Conservation (phyloP, 352 stramenopile species). For the Pythium oligandrum region DNA sequence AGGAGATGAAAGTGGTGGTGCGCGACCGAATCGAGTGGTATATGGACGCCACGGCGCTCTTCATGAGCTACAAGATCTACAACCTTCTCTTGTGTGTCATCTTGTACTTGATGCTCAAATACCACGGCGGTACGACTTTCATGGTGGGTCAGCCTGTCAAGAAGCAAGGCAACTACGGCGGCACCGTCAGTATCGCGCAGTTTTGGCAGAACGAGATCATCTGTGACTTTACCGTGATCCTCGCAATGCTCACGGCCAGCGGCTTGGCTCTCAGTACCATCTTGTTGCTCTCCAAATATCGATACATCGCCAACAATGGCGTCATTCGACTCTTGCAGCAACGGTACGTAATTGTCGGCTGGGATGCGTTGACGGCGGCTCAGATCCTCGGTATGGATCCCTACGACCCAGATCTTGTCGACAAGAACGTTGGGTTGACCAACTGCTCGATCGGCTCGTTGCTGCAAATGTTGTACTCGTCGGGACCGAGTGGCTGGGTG, state of each 20-base stretch:
- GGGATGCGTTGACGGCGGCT: constrained; percentile 31
- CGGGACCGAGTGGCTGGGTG: constrained; percentile 38
- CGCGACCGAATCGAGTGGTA: constrained; percentile 41
- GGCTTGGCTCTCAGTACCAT: constrained; percentile 20
- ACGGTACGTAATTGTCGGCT: constrained; percentile 44
- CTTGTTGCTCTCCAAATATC: constrained; percentile 37
- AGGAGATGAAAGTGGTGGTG: constrained; percentile 24
- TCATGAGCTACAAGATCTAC: constrained; percentile 58
- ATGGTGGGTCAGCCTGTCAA: constrained; percentile 27
- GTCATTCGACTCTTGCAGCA: constrained; percentile 33
- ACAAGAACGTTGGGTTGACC: constrained; percentile 21
- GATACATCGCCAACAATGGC: constrained; percentile 36
- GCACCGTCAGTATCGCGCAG: constrained; percentile 23
- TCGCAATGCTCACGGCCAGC: constrained; percentile 26
- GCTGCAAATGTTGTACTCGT: constrained; percentile 43
- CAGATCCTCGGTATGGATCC: constrained; percentile 46
- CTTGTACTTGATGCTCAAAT: constrained; percentile 32
- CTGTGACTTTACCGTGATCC: constrained; percentile 38
- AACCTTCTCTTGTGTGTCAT: constrained; percentile 40
- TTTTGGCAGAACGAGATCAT: constrained; percentile 59
- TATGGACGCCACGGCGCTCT: constrained; percentile 38
- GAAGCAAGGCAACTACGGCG: constrained; percentile 37
- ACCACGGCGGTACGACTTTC: constrained; percentile 31
- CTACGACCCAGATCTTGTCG: constrained; percentile 17
- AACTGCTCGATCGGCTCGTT: constrained; percentile 38